Conservation (phyloP, 805 yeast species). For the Candida saitoana region DNA sequence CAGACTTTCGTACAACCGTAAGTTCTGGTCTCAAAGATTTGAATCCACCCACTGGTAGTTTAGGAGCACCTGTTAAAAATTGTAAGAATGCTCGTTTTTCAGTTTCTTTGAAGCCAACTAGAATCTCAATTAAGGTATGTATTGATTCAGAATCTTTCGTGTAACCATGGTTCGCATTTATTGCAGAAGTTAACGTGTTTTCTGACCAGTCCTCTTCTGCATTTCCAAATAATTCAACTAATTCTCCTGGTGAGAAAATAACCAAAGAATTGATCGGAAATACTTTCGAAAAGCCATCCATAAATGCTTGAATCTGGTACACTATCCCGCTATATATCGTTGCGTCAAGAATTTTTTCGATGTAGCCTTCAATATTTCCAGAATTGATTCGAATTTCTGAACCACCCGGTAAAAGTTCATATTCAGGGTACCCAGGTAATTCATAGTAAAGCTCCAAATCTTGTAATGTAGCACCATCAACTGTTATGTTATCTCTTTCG, state of each 20-base stretch:
- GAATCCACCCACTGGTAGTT: conserved; percentile 91
- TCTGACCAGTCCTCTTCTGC: conserved; percentile 84
- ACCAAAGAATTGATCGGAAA: conserved; percentile 72
- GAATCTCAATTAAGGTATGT: conserved; percentile 53
- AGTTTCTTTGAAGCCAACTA: conserved; percentile 48
- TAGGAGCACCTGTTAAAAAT: conserved; percentile 91
- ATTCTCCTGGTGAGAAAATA: conserved; percentile 71
- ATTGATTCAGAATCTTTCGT: conserved; percentile 64
- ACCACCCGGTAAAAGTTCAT: conserved; percentile 60
- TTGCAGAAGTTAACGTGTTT: conserved; percentile 52
- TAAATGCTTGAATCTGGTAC: conserved; percentile 63
- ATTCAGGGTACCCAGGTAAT: conserved; percentile 69
- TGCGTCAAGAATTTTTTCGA: conserved; percentile 52
- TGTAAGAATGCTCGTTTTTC: conserved; percentile 76
- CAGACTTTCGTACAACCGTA: conserved; percentile 79
- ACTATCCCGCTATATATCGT: conserved; percentile 61
- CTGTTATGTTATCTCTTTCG: conserved; percentile 13
- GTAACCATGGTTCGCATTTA: conserved; percentile 90
- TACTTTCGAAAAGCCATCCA: conserved; percentile 75
- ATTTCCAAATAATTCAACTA: conserved; percentile 68
- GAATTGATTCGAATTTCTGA: conserved; percentile 42
- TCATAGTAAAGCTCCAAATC: conserved; percentile 62
- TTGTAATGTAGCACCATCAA: conserved; percentile 42
- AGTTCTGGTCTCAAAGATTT: conserved; percentile 73
- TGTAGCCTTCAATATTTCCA: conserved; percentile 54